Evolutionary conservation across 371 early-diverging fungal genomes (phyloP).

Genomic region (Apophysomyces trapeziformis): DNA sequence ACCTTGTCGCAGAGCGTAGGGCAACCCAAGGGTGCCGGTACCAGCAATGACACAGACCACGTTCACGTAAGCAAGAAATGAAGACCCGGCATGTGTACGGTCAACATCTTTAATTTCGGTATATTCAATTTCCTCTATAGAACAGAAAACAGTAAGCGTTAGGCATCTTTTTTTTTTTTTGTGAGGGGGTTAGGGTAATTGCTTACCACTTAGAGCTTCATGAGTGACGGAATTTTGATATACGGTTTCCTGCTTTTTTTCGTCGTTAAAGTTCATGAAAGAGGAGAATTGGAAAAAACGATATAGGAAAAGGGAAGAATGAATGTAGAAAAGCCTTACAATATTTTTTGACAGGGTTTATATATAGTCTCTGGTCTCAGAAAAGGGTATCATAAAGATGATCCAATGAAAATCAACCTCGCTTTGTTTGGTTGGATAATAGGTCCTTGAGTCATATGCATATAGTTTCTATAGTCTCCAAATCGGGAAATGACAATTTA

Average conservation of each 20-base stretch:
- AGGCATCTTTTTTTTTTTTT: background rate
- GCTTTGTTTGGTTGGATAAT: slow-evolving; percentile 11
- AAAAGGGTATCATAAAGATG: background rate
- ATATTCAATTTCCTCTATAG: slow-evolving; percentile 20
- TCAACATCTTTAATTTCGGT: slow-evolving; percentile 22
- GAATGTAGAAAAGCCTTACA: background rate
- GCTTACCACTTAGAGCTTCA: slow-evolving; percentile 1
- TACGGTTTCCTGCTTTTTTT: background rate
- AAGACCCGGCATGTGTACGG: slow-evolving; percentile 21
- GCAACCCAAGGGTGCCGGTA: slow-evolving; percentile 82
- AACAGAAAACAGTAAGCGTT: background rate
- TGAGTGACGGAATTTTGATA: slow-evolving; percentile 6
- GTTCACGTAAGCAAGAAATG: slow-evolving; percentile 58
- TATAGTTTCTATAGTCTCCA: slow-evolving; percentile 5
- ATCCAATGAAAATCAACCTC: slow-evolving; percentile 9
- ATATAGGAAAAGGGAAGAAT: background rate
- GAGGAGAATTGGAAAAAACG: background rate
- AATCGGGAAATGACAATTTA: background rate
- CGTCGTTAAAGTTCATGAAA: slow-evolving; percentile 2
- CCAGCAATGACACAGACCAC: slow-evolving; percentile 83
- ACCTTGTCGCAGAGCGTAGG: slow-evolving; percentile 73
- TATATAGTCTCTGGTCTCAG: background rate
- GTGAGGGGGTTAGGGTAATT: background rate
- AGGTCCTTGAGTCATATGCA: slow-evolving; percentile 8
- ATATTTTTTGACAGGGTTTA: slow-evolving; percentile 4